Base-by-base conservation (phyloP, 2,329 filamentous ascomycete genomes). In the Chaetothyriales sp. region DNA sequence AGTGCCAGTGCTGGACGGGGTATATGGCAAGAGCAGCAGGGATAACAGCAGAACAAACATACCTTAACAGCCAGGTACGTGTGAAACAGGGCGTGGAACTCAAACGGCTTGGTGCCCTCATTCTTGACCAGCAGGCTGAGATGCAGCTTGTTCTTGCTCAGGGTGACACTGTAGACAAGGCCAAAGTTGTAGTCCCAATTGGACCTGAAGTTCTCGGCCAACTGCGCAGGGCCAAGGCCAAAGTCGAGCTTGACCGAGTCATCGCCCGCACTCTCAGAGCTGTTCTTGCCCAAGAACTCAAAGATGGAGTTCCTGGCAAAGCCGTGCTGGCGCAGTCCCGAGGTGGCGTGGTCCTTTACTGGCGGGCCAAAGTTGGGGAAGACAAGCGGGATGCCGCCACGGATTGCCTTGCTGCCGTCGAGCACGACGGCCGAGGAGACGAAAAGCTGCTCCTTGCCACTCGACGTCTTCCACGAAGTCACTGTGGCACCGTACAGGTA, bases 401-500 rank as follows among this genome's bases (percentile, higher is more conserved):
- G 78, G 49, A 96, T 89, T 20, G 90, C 77, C 73, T 94, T 95
- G 59, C 76, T 82, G 49, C 92, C 90, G 64, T 96, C 89, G 51
- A 95, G 73, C 62, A 79, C 79, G 44, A 89, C 84, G 52, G 76
- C 80, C 54, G 88, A 79, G 68, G 85, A 92, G 59, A 95, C 64
- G 77, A 87, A 95, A 50, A 95, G 75, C 69, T 88, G 88, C 72
- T 95, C 89, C 51, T 79, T 71, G 46, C 84, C 84, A 52, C 77
- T 73, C 53, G 80, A 77, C 64, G 84, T 83, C 74, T 92, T 94
- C 92, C 92, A 98, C 68, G 84, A 92, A 53, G 85, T 81, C 46
- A 98, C 84, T 0, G 89, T 96, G 9, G 92, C 92, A 52, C 92
- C 92, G 63, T 85, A 85, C n/a, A 96, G 79, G 54, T 95, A 74